These are phyloP conservation scores for Vigna angularis DNA, from an alignment of 306 rosid genomes.

Conservation along the genomic window DNA sequence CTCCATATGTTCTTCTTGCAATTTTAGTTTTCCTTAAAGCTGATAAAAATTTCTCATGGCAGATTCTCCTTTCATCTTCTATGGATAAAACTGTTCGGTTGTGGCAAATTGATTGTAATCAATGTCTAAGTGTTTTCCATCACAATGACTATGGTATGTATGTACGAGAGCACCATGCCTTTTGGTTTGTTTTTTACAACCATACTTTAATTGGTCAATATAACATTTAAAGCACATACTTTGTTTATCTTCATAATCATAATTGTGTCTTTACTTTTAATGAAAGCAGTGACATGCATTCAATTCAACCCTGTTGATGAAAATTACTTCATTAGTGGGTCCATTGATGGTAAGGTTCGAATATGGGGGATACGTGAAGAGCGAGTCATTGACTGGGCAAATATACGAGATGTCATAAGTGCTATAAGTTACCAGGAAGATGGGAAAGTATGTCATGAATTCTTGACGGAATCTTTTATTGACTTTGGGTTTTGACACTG, in stretches of 20 bases:
- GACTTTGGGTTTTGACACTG: not conserved
- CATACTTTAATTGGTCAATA: not conserved
- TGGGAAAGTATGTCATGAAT: constrained; percentile 61
- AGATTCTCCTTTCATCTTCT: constrained; percentile 76
- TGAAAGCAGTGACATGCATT: constrained; percentile 74
- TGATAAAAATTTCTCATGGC: constrained; percentile 43
- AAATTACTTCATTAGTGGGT: constrained; percentile 76
- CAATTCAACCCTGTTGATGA: constrained; percentile 71
- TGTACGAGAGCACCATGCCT: not conserved
- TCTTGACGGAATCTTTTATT: constrained; percentile 9
- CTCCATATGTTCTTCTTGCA: constrained; percentile 1
- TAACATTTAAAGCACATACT: not conserved
- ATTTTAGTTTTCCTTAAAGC: constrained; percentile 10
- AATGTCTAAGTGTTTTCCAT: constrained; percentile 59
- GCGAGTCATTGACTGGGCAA: constrained; percentile 78
- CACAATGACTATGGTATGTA: constrained; percentile 70
- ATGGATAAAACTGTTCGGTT: constrained; percentile 74
- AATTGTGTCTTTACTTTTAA: not conserved
- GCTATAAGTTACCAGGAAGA: constrained; percentile 67
- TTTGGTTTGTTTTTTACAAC: not conserved
- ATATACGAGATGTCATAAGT: constrained; percentile 66
- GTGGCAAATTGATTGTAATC: constrained; percentile 65
- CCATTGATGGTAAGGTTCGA: constrained; percentile 79
- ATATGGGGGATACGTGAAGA: constrained; percentile 71
- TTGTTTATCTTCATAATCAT: constrained; percentile 23